Conservation (phyloP, 2,329 filamentous ascomycete genomes). For the Teratosphaeria destructans region DNA sequence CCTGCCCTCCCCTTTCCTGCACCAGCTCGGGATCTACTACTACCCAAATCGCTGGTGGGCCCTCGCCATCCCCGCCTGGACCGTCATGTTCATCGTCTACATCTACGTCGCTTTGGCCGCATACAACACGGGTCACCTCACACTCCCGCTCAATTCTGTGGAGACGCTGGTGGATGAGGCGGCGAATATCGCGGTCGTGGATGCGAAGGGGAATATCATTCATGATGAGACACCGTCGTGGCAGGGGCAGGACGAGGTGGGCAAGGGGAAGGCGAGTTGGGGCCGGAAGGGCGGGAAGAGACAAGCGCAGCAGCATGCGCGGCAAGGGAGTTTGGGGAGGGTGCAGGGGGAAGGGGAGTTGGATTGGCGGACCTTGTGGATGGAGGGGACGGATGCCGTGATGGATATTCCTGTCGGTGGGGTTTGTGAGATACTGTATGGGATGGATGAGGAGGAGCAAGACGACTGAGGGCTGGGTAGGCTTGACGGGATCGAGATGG, state of each 20-base stretch:
- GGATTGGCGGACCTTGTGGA: conserved; percentile 80
- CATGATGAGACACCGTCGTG: conserved; percentile 22
- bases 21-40: conserved; percentile 88
- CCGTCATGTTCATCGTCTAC: conserved; percentile 80
- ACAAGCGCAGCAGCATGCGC: conserved; percentile 29
- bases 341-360: conserved; percentile 26
- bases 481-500: too few species aligned
- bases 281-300: conserved; percentile 15
- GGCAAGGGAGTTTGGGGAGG: conserved; percentile 25
- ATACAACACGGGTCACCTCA: conserved; percentile 86
- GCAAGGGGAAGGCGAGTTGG: conserved; percentile 19
- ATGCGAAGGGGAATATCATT: conserved; percentile 53
- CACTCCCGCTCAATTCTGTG: conserved; percentile 64
- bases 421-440: conserved; percentile 90
- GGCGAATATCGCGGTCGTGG: conserved; percentile 73
- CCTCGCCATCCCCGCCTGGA: conserved; percentile 78
- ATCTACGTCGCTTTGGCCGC: conserved; percentile 86
- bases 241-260: conserved; percentile 7
- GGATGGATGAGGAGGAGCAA: conserved; percentile 26
- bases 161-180: conserved; percentile 90
- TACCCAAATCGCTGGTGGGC: conserved; percentile 98
- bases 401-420: conserved; percentile 94
- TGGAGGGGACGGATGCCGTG: conserved; percentile 85
- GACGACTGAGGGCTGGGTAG: background rate
- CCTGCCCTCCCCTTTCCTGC: conserved; percentile 81